phyloP scores from a whole-genome alignment of 495 filamentous ascomycete genomes.

The Neurospora tetraspora region DNA sequence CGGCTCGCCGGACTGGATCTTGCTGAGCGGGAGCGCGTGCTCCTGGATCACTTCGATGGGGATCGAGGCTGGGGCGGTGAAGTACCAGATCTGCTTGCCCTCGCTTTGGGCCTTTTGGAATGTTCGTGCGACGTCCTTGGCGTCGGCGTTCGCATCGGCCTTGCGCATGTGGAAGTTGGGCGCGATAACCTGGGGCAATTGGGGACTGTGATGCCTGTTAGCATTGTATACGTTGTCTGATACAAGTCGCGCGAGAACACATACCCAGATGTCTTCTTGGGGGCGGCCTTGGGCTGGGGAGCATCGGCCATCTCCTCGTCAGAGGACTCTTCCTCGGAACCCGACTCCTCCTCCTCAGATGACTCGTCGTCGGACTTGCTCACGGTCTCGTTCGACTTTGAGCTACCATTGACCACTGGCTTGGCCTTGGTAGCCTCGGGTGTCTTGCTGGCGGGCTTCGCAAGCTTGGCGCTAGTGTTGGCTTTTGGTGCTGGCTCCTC shows the following conservation, averaged over 20 bases:
- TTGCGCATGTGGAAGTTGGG: conserved; percentile 24
- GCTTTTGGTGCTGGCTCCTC: conserved; percentile 13
- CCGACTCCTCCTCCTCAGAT: conserved; percentile 1
- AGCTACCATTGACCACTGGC: neutral
- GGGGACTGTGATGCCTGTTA: conserved; percentile 9
- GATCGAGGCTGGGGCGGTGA: conserved; percentile 37
- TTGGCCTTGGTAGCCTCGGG: neutral
- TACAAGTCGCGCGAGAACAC: neutral
- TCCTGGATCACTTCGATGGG: conserved; percentile 39
- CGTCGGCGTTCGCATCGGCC: conserved; percentile 21
- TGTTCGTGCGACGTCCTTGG: conserved; percentile 26
- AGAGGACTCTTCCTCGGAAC: conserved; percentile 4
- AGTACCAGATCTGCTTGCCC: conserved; percentile 44
- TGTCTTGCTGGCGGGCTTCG: conserved; percentile 1
- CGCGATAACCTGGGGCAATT: conserved; percentile 13
- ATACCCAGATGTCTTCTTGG: conserved; percentile 16
- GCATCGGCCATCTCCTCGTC: conserved; percentile 16
- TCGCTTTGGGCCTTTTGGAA: conserved; percentile 34
- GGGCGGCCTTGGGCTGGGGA: conserved; percentile 11
- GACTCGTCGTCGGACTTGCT: conserved; percentile 18
- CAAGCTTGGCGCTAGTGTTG: conserved; percentile 4
- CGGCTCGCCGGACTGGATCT: conserved; percentile 23
- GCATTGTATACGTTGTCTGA: neutral
- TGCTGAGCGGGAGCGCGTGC: conserved; percentile 31
- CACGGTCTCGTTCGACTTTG: conserved; percentile 14